Base-by-base conservation (phyloP, 164 flowering plant genomes). In the Sextonia rubra region DNA sequence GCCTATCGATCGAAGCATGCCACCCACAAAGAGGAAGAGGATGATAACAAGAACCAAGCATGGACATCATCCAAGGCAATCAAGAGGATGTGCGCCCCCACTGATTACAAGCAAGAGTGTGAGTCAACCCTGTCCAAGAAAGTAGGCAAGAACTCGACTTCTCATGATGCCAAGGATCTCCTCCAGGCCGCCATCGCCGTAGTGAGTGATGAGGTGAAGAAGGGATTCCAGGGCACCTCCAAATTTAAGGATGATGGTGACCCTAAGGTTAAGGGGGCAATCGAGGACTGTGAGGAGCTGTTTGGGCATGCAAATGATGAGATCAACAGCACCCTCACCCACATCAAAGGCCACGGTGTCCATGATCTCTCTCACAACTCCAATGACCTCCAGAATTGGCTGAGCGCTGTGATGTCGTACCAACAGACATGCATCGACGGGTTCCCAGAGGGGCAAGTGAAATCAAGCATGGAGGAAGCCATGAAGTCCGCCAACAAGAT, bases 341-440 rank as follows among this genome's bases (percentile, higher is more conserved):
- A 49, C 8, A 75, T 80, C 0, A 77, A 60, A 32, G 78, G 44
- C 4, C 12, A 27, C n/a, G 22, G 17, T 7, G 15, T 71, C 44
- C 6, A 60, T 20, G 27, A 64, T 29, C 67, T 24, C 69, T 60
- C 30, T 6, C 69, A 3, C 25, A 75, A 29, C 8, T 64, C 80
- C n/a, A 48, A 75, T 1, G 91, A 90, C 49, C 27, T 91, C 29
- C 83, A 81, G 78, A 91, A 78, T 63, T 89, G 94, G 93, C 77
- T 93, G 9, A 93, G 96, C 58, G 97, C 94, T 0, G 98, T 91
- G 8, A 76, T 92, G 77, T 85, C 97, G 0, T 93, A 91, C 77
- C 92, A 88, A 27, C 83, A 86, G 56, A 85, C 93, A 0, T 93
- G 98, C 70, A 70, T 90, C 18, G 97, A 92, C 49, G 94, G 91